phyloP scores from a whole-genome alignment of 2,329 filamentous ascomycete genomes.

The Claviceps sp. region DNA sequence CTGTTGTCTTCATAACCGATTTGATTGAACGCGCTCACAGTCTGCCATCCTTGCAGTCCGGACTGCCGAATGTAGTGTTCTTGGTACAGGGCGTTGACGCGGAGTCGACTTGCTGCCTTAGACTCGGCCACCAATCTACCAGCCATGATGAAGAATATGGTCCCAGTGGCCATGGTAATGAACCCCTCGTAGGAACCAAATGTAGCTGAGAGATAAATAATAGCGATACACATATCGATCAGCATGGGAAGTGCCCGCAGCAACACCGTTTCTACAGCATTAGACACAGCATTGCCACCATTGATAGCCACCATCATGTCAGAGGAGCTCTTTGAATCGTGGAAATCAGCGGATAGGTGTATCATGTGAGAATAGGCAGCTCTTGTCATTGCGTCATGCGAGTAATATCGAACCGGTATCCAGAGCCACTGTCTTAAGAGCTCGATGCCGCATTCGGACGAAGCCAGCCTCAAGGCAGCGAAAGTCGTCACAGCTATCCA shows the following conservation, averaged over 20 bases:
- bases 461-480: conserved; percentile 34
- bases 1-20: conserved; percentile 41
- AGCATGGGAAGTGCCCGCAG: conserved; percentile 47
- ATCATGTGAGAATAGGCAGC: conserved; percentile 47
- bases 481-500: conserved; percentile 41
- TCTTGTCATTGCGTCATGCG: conserved; percentile 37
- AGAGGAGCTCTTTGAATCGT: conserved; percentile 45
- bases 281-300: conserved; percentile 38
- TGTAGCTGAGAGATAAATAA: conserved; percentile 43
- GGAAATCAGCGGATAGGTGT: conserved; percentile 47
- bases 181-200: conserved; percentile 50
- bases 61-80: conserved; percentile 42
- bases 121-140: conserved; percentile 37
- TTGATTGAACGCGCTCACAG: conserved; percentile 46
- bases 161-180: conserved; percentile 44
- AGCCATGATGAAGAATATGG: conserved; percentile 42
- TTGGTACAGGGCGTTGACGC: conserved; percentile 39
- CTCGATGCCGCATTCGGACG: conserved; percentile 41
- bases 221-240: conserved; percentile 44
- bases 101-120: conserved; percentile 33
- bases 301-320: conserved; percentile 45
- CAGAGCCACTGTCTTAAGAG: conserved; percentile 42
- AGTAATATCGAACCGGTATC: conserved; percentile 45
- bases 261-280: conserved; percentile 42
- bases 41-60: conserved; percentile 45